Evolutionary conservation across 2,329 filamentous ascomycete species (phyloP), one percentile per base, ranked within the genome.

Genomic region (Aspergillus persii): DNA sequence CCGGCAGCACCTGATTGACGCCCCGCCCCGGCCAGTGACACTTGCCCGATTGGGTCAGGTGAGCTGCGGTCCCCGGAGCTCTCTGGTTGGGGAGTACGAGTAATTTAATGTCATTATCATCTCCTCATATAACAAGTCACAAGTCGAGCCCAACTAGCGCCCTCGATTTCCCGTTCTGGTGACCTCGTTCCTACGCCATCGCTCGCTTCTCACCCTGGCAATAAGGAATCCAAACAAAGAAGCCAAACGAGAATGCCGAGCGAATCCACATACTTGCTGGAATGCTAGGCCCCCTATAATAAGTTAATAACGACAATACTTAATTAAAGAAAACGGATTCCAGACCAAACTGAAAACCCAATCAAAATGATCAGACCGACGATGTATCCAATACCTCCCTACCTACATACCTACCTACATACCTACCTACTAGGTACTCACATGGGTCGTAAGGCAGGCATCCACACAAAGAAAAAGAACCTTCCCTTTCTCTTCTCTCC

Each of bases 41-140:
- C 55, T 54, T 54, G 58, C 58, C 58, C 39, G 47, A 54, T 58
- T 44, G 47, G 30, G 53, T 54, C 57, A 58, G 33, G 26, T 54
- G 51, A 54, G 33, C 51, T 39, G 26, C 36, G 53, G 11, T 23
- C 33, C 51, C 41, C 6, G 27, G 11, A 41, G 36, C 31, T 53
- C 36, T n/a, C 39, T 54, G n/a, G 41, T 46, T 29, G n/a, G 27
- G 29, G 36, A 31, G 50, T 36, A 51, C 50, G 44, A n/a, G n/a
- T 44, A 33, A 26, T 23, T 23, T 23, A 47, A 29, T 30, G 15
- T 46, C n/a, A 9, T 46, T 31, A 8, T 18, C 47, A 8, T 54
- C 15, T n/a, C 44, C 12, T 54, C 18, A 23, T 23, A 23, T 23
- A 23, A 23, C 18, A n/a, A n/a, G n/a, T 54, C 33, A 33, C 44